Evolutionary conservation across 2,329 filamentous ascomycete genomes (phyloP).

Genomic region (Fusarium anthophilum): DNA sequence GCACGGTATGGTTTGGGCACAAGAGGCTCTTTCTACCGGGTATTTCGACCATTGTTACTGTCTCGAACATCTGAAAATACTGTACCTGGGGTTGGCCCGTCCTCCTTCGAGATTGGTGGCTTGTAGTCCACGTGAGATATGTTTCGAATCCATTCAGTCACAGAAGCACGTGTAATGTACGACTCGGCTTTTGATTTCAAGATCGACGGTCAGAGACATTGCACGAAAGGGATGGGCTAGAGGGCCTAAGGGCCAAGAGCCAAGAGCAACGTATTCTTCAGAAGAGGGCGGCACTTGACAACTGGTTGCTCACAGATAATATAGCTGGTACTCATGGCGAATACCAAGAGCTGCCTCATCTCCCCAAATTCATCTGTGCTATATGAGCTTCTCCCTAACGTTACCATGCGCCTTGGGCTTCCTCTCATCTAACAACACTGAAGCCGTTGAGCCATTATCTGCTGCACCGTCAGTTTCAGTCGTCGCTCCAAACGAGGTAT

Average conservation of each 20-base stretch:
- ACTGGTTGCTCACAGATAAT: background rate
- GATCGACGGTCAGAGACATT: background rate
- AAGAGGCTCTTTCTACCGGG: background rate
- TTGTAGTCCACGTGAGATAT: slow-evolving; percentile 25
- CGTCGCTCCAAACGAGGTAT: background rate
- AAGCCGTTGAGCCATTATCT: background rate
- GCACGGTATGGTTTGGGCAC: background rate
- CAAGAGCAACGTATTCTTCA: background rate
- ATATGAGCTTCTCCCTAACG: background rate
- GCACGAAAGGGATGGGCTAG: background rate
- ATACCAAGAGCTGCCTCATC: background rate
- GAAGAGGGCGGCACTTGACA: background rate
- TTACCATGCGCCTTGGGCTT: background rate
- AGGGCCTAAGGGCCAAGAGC: background rate
- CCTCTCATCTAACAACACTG: background rate
- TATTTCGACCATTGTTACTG: background rate
- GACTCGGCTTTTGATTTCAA: slow-evolving; percentile 5
- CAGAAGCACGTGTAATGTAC: slow-evolving; percentile 4
- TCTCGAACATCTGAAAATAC: background rate
- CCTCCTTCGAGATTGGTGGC: slow-evolving; percentile 15
- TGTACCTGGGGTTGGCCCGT: slow-evolving; percentile 5
- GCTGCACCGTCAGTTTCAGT: slow-evolving; percentile 5
- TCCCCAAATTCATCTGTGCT: background rate
- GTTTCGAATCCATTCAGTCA: slow-evolving; percentile 15
- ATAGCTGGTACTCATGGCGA: background rate